These are phyloP conservation scores for Phytophthora chlamydospora DNA, from an alignment of 352 stramenopile species.

Conservation along the genomic window DNA sequence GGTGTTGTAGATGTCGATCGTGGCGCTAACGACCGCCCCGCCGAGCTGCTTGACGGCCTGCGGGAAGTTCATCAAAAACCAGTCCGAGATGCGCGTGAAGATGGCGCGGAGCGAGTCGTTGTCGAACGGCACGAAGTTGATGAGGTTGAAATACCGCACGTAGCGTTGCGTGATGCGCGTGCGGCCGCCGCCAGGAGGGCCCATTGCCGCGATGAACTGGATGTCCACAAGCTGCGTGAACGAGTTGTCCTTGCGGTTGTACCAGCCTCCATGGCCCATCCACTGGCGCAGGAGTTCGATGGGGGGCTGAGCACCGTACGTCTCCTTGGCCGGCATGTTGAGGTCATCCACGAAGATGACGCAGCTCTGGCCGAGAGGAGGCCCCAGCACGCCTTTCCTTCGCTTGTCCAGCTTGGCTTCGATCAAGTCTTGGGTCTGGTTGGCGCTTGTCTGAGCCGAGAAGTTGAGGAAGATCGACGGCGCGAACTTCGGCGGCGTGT, in stretches of 20 bases:
- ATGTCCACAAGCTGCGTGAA: slow-evolving; percentile 94
- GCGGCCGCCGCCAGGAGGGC: slow-evolving; percentile 89
- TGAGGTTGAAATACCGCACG: slow-evolving; percentile 93
- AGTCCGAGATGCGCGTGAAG: slow-evolving; percentile 91
- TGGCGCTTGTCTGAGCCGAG: slow-evolving; percentile 92
- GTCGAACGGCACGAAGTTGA: slow-evolving; percentile 94
- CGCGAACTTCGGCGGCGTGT: slow-evolving; percentile 53
- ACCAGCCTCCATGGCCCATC: slow-evolving; percentile 95
- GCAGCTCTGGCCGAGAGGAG: slow-evolving; percentile 89
- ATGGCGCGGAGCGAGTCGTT: slow-evolving; percentile 86
- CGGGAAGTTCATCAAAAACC: slow-evolving; percentile 88
- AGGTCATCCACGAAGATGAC: slow-evolving; percentile 95
- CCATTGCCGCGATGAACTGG: slow-evolving; percentile 94
- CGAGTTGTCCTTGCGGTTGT: slow-evolving; percentile 94
- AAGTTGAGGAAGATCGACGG: slow-evolving; percentile 93
- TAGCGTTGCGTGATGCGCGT: slow-evolving; percentile 94
- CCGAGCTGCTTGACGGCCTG: slow-evolving; percentile 84
- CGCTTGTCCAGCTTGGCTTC: slow-evolving; percentile 95
- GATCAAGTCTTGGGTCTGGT: slow-evolving; percentile 95
- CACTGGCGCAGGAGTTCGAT: slow-evolving; percentile 94
- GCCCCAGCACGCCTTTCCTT: slow-evolving; percentile 92
- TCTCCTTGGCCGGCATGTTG: slow-evolving; percentile 95
- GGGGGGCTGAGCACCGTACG: slow-evolving; percentile 92
- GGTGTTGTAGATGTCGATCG: slow-evolving; percentile 93
- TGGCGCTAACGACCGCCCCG: slow-evolving; percentile 75